Percentiles rank a stretch among this genome's conserved stretches.
Evolutionary conservation across 106 monocot genomes (phyloP).

Genomic region (Chionographis japonica): DNA sequence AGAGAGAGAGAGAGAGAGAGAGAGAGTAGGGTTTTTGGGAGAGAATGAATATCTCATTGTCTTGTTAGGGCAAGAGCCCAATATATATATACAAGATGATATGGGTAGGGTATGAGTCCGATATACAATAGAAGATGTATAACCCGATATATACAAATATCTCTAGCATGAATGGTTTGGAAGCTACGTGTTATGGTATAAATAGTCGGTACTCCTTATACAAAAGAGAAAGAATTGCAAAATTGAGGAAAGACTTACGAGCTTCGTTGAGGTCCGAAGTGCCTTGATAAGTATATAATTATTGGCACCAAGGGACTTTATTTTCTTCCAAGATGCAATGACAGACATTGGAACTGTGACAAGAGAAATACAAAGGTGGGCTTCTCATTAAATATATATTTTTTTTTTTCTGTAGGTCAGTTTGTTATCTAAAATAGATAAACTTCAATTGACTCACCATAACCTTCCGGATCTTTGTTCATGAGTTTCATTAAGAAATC

Average conservation of each 20-base stretch:
- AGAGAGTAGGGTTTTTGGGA: no score
- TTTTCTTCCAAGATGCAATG: conserved; percentile 70
- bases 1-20: no score
- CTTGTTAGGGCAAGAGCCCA: no score
- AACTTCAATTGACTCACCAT: conserved; percentile 42
- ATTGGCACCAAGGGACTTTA: conserved; percentile 49
- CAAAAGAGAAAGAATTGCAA: background rate
- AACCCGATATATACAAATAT: no score
- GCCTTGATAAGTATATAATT: conserved; percentile 57
- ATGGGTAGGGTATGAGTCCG: no score
- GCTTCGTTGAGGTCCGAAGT: conserved; percentile 64
- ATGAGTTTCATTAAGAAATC: conserved; percentile 76
- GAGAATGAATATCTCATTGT: no score
- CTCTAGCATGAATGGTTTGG: no score
- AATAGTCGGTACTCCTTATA: background rate
- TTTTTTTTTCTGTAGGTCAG: no score
- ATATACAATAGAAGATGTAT: no score
- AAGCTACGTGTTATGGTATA: background rate
- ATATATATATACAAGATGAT: no score
- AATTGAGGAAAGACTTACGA: conserved; percentile 31
- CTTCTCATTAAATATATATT: no score
- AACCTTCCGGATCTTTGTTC: conserved; percentile 77
- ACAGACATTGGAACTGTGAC: conserved; percentile 70
- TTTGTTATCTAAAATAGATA: no score
- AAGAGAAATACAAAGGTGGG: background rate